These are phyloP conservation scores for Nannizziopsis barbatae DNA, from an alignment of 2,329 filamentous ascomycete species.

Conservation along the genomic window DNA sequence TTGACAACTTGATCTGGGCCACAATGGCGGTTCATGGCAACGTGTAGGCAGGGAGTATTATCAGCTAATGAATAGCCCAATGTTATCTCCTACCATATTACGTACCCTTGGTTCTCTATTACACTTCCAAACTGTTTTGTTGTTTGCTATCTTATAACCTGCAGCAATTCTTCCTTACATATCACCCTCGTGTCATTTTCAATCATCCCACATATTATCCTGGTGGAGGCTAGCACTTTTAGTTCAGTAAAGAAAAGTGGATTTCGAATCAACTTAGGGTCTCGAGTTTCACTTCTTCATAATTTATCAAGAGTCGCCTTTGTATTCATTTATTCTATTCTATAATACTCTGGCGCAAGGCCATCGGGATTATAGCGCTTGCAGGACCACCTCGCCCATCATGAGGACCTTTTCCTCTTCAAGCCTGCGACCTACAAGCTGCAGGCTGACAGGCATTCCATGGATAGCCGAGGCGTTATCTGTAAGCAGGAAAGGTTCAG, in stretches of 20 bases:
- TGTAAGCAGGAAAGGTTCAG: conserved; percentile 16
- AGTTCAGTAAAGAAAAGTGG: too few species aligned
- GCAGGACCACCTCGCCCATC: conserved; percentile 28
- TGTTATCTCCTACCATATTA: too few species aligned
- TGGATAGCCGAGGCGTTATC: conserved; percentile 39
- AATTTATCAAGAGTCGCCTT: too few species aligned
- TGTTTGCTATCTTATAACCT: background rate
- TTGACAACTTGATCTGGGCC: too few species aligned
- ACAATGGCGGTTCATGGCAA: background rate
- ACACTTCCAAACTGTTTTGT: too few species aligned
- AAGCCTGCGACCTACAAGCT: conserved; percentile 22
- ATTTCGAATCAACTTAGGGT: too few species aligned
- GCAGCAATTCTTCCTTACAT: background rate
- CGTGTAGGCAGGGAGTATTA: background rate
- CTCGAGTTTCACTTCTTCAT: too few species aligned
- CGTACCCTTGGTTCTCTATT: too few species aligned
- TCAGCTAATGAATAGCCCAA: conserved; percentile 1
- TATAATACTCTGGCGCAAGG: too few species aligned
- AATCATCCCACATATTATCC: background rate
- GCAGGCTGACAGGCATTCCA: conserved; percentile 23
- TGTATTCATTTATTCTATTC: too few species aligned
- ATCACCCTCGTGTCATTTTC: background rate
- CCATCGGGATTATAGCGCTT: conserved; percentile 15
- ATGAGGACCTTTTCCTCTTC: conserved; percentile 29
- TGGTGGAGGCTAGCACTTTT: conserved; percentile 1